These are phyloP conservation scores for Neofusicoccum laricinum DNA, from an alignment of 2,329 filamentous ascomycete genomes.

Conservation along the genomic window DNA sequence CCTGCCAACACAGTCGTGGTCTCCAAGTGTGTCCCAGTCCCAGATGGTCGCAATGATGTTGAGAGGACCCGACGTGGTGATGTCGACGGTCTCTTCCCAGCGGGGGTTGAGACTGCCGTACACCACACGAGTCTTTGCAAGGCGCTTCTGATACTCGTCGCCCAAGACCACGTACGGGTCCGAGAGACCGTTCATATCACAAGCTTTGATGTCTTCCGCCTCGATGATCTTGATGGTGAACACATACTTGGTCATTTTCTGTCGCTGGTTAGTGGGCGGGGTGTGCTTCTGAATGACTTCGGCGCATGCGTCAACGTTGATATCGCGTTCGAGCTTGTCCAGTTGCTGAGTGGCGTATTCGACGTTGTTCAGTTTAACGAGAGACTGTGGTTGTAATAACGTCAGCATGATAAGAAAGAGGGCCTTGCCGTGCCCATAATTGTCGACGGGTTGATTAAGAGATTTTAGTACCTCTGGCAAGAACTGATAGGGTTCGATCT, in stretches of 20 bases:
- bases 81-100: slow-evolving; percentile 97
- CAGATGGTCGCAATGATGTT: slow-evolving; percentile 97
- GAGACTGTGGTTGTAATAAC: slow-evolving; percentile 59
- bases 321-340: slow-evolving; percentile 81
- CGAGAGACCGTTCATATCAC: slow-evolving; percentile 88
- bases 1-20: slow-evolving; percentile 94
- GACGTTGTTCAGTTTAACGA: slow-evolving; percentile 97
- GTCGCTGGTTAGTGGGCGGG: slow-evolving; percentile 66
- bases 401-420: background rate
- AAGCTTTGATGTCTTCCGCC: slow-evolving; percentile 96
- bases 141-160: slow-evolving; percentile 94
- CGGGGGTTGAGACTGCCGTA: slow-evolving; percentile 87
- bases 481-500: slow-evolving; percentile 95
- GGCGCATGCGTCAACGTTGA: slow-evolving; percentile 90
- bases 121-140: slow-evolving; percentile 91
- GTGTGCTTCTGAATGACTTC: slow-evolving; percentile 73
- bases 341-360: slow-evolving; percentile 91
- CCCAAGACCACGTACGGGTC: slow-evolving; percentile 97
- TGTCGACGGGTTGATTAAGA: background rate
- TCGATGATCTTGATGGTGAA: slow-evolving; percentile 99
- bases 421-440: background rate
- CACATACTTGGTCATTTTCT: slow-evolving; percentile 81
- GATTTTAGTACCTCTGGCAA: slow-evolving; percentile 70
- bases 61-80: slow-evolving; percentile 84
- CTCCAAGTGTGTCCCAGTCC: slow-evolving; percentile 96